Evolutionary conservation across 2,329 filamentous ascomycete genomes (phyloP).

Genomic region (Biscogniauxia mediterranea): DNA sequence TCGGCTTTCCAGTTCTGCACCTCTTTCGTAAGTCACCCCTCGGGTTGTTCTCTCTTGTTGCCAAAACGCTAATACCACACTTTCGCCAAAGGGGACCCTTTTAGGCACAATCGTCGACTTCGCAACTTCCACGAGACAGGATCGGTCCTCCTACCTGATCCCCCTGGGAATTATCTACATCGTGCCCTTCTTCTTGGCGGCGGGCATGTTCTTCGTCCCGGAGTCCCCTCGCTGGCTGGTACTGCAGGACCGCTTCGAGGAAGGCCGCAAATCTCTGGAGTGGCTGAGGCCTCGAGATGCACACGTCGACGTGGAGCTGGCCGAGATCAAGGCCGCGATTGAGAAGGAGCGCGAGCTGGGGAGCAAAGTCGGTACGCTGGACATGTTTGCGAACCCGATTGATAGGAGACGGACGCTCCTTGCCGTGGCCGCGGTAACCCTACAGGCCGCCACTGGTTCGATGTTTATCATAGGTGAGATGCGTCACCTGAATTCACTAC

Average conservation of each 20-base stretch:
- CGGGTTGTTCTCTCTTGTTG: neutral
- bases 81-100: slow-evolving; percentile 37
- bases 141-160: slow-evolving; percentile 32
- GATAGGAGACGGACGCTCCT: slow-evolving; percentile 43
- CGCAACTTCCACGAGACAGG: slow-evolving; percentile 29
- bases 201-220: slow-evolving; percentile 36
- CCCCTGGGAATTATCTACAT: slow-evolving; percentile 33
- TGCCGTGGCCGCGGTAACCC: slow-evolving; percentile 40
- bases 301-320: slow-evolving; percentile 32
- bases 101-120: slow-evolving; percentile 42
- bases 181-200: slow-evolving; percentile 26
- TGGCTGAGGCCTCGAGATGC: slow-evolving; percentile 36
- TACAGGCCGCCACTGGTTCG: slow-evolving; percentile 45
- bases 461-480: slow-evolving; percentile 43
- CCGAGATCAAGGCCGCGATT: slow-evolving; percentile 35
- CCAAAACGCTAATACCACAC: neutral
- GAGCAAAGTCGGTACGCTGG: slow-evolving; percentile 36
- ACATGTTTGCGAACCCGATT: slow-evolving; percentile 45
- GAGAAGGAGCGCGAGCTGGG: slow-evolving; percentile 35
- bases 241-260: slow-evolving; percentile 27
- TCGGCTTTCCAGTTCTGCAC: slow-evolving; percentile 48
- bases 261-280: slow-evolving; percentile 33
- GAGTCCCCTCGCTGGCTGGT: slow-evolving; percentile 35
- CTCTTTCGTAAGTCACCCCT: slow-evolving; percentile 35
- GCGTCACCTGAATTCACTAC: neutral